Percentiles rank a stretch among this genome's conserved stretches.
Evolutionary conservation across 441 rosid species (phyloP).

Genomic region (Syzygium syzygioides): DNA sequence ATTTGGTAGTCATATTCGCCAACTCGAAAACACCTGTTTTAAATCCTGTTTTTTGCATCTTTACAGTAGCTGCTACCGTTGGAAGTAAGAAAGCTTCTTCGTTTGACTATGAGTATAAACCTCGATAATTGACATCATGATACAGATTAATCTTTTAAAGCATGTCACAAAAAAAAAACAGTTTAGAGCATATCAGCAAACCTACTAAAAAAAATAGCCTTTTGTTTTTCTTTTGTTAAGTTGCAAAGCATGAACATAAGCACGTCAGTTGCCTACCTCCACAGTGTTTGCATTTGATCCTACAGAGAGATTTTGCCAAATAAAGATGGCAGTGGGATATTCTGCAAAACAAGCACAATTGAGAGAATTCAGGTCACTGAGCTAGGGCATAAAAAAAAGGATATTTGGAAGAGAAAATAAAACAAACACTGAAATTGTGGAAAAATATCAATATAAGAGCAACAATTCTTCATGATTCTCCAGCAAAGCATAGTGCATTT

Average conservation of each 20-base stretch:
- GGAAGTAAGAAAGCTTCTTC: not conserved
- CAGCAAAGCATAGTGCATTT: not conserved
- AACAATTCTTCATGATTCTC: not conserved
- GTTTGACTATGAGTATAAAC: not conserved
- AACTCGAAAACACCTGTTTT: not conserved
- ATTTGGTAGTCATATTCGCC: not conserved
- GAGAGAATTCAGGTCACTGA: not conserved
- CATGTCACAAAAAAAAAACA: not conserved
- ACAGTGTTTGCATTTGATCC: not conserved
- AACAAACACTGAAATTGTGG: not conserved
- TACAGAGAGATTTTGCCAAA: not conserved
- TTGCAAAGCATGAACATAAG: not conserved
- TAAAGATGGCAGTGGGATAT: not conserved
- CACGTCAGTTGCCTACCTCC: not conserved
- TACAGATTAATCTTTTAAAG: not conserved
- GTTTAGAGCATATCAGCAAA: not conserved
- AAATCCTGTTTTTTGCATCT: not conserved
- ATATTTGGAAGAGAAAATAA: not conserved
- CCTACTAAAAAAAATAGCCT: not conserved
- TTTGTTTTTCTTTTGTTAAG: not conserved
- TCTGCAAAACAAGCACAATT: not conserved
- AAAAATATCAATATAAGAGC: not conserved
- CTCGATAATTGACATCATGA: not conserved
- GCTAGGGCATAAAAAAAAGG: not conserved
- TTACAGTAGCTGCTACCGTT: not conserved